Evolutionary conservation across 208 protist species (phyloP).

Genomic region (Leishmania amazonensis): DNA sequence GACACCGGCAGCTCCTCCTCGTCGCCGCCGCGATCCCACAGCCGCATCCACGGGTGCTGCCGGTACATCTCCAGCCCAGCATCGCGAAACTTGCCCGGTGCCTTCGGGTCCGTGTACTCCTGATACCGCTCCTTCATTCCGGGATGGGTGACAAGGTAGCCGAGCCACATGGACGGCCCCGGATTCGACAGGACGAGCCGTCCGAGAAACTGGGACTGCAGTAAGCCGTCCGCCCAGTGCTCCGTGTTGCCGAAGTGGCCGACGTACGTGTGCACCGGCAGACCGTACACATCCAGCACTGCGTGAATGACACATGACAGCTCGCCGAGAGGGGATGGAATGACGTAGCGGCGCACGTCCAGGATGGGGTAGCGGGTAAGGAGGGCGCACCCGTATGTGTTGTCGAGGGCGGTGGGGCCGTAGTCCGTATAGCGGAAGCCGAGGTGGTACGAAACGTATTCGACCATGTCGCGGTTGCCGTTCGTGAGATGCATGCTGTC

Average conservation of each 20-base stretch:
- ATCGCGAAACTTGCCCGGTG: slow-evolving; percentile 62
- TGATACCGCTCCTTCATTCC: slow-evolving; percentile 52
- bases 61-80: slow-evolving; percentile 68
- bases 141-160: slow-evolving; percentile 80
- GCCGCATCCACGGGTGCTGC: slow-evolving; percentile 57
- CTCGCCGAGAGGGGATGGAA: slow-evolving; percentile 78
- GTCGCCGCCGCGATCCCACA: slow-evolving; percentile 68
- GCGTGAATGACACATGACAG: slow-evolving; percentile 73
- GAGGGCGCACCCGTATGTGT: slow-evolving; percentile 81
- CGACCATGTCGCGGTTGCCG: slow-evolving; percentile 77
- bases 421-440: slow-evolving; percentile 82
- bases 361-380: slow-evolving; percentile 79
- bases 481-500: slow-evolving; percentile 76
- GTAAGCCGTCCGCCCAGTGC: slow-evolving; percentile 83
- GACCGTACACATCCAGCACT: slow-evolving; percentile 66
- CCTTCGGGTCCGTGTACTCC: slow-evolving; percentile 49
- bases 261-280: slow-evolving; percentile 71
- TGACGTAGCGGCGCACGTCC: slow-evolving; percentile 64
- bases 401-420: slow-evolving; percentile 74
- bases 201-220: slow-evolving; percentile 80
- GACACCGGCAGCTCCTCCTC: slow-evolving; percentile 44
- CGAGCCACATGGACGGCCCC: slow-evolving; percentile 75
- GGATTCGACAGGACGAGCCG: slow-evolving; percentile 46
- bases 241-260: slow-evolving; percentile 87
- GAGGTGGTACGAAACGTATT: slow-evolving; percentile 77